Conservation (phyloP, 129 eudicot species). For the Arctium lappa region DNA sequence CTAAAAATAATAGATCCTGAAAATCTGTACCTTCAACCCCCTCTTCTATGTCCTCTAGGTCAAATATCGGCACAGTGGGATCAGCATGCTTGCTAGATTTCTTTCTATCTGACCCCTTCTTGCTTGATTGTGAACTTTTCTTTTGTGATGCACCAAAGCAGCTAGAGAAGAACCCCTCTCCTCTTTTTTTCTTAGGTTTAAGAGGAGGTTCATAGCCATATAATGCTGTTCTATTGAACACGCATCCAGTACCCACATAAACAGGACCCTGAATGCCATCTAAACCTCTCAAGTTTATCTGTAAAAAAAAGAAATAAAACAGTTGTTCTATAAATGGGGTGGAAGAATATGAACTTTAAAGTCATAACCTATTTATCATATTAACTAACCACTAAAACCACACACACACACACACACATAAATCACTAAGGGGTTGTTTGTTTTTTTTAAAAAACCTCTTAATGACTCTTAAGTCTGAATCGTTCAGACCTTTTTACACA, state of each 20-base stretch:
- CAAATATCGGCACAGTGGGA: slow-evolving; percentile 39
- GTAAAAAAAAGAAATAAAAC: background rate
- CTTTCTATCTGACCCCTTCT: slow-evolving; percentile 33
- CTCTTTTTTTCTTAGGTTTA: slow-evolving; percentile 41
- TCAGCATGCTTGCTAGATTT: slow-evolving; percentile 37
- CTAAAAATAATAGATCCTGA: background rate
- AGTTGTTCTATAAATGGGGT: background rate
- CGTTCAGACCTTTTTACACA: too few species aligned
- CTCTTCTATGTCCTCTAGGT: slow-evolving; percentile 42
- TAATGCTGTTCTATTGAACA: slow-evolving; percentile 42
- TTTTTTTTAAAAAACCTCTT: too few species aligned
- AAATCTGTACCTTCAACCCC: slow-evolving; percentile 39
- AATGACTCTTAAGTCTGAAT: too few species aligned
- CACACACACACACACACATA: background rate
- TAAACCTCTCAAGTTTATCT: slow-evolving; percentile 51
- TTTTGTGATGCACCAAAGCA: slow-evolving; percentile 35
- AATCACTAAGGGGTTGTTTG: too few species aligned
- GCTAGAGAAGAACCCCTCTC: slow-evolving; percentile 30
- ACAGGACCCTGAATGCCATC: slow-evolving; percentile 53
- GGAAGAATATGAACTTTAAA: background rate
- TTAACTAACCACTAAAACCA: background rate
- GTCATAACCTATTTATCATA: background rate
- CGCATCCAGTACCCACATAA: slow-evolving; percentile 47
- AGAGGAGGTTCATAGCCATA: slow-evolving; percentile 48
- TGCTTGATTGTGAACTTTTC: slow-evolving; percentile 28